These are phyloP conservation scores for Pseudonitzschia pungens DNA, from an alignment of 108 stramenopile species.

Conservation along the genomic window DNA sequence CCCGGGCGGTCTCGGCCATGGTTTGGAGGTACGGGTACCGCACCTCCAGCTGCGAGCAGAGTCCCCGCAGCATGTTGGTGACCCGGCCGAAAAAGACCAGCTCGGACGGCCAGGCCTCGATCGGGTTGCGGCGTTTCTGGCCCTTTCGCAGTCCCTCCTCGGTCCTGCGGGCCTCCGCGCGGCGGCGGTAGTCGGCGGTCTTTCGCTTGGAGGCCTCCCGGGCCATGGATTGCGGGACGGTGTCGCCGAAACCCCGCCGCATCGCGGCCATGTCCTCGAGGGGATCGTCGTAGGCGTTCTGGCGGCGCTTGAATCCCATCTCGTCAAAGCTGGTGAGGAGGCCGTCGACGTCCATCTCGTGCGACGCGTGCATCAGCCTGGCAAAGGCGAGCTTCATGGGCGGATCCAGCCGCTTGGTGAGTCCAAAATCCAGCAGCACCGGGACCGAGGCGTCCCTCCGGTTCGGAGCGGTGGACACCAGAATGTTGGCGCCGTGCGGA, in stretches of 20 bases:
- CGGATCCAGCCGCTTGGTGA: conserved; percentile 41
- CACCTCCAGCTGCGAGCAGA: conserved; percentile 28
- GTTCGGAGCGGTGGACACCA: conserved; percentile 39
- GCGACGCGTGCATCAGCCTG: conserved; percentile 35
- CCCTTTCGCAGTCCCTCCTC: conserved; percentile 12
- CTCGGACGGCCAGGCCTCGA: conserved; percentile 45
- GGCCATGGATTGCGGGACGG: conserved; percentile 26
- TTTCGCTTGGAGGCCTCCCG: neutral
- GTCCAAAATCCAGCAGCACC: conserved; percentile 53
- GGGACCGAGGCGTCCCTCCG: neutral
- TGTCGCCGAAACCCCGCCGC: conserved; percentile 43
- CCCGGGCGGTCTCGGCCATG: conserved; percentile 30
- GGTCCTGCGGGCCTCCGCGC: conserved; percentile 35
- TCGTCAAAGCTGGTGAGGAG: conserved; percentile 32
- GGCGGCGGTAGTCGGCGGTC: neutral
- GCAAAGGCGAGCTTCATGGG: conserved; percentile 34
- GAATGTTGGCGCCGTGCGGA: conserved; percentile 70
- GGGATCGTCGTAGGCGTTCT: conserved; percentile 33
- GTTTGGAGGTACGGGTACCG: conserved; percentile 27
- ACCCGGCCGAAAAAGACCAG: conserved; percentile 45
- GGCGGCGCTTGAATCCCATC: conserved; percentile 32
- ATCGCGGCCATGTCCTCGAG: conserved; percentile 39
- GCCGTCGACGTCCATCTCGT: conserved; percentile 31
- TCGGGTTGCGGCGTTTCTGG: conserved; percentile 28
- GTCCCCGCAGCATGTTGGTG: conserved; percentile 33